Evolutionary conservation across 1,284 basidiomycete species (phyloP).

Genomic region (Garcileccinum viscosum): DNA sequence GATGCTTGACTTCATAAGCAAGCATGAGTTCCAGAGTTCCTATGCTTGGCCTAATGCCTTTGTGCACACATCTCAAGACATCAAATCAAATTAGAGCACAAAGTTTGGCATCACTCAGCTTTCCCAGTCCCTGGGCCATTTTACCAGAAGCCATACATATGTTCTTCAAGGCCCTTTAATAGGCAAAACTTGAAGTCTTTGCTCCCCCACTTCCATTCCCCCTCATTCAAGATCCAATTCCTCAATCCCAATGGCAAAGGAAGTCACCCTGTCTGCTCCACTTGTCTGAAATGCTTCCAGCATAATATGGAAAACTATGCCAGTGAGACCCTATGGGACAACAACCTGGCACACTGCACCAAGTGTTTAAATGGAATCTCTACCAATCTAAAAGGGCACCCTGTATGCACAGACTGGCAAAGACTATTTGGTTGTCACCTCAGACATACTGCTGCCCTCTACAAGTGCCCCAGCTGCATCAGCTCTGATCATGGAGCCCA

Average conservation of each 20-base stretch:
- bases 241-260: neutral
- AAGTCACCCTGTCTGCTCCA: neutral
- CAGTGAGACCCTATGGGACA: neutral
- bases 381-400: neutral
- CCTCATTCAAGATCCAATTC: no score
- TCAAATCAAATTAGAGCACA: neutral
- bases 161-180: neutral
- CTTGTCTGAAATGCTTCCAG: neutral
- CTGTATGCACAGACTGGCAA: neutral
- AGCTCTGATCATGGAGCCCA: neutral
- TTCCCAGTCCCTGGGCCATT: neutral
- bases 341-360: neutral
- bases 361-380: neutral
- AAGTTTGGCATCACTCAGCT: neutral
- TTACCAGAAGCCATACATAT: neutral
- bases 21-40: neutral
- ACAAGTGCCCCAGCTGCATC: neutral
- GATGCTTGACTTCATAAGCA: neutral
- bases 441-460: neutral
- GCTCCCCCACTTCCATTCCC: neutral
- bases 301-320: neutral
- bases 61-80: no score
- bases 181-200: neutral
- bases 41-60: no score
- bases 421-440: neutral